Evolutionary conservation across 495 filamentous ascomycete species (phyloP).

Genomic region (Annulohypoxylon maeteangense): DNA sequence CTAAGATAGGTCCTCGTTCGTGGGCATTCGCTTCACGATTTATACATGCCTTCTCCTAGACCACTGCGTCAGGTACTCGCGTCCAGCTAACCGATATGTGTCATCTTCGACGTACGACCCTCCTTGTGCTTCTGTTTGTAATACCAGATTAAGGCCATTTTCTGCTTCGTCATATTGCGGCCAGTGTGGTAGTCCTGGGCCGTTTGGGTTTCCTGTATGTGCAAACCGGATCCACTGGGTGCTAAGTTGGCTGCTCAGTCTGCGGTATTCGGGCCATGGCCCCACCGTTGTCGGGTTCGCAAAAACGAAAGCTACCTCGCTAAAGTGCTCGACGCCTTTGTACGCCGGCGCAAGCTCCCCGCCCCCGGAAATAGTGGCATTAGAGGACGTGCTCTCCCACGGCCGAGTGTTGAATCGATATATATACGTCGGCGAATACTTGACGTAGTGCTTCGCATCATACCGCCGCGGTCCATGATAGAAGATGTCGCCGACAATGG

Average conservation of each 20-base stretch:
- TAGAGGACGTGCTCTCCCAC: slow-evolving; percentile 31
- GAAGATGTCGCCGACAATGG: slow-evolving; percentile 51
- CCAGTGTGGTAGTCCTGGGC: slow-evolving; percentile 40
- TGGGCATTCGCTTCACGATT: background rate
- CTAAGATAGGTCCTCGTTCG: background rate
- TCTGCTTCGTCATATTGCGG: slow-evolving; percentile 44
- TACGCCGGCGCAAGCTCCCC: slow-evolving; percentile 46
- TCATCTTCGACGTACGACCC: slow-evolving; percentile 48
- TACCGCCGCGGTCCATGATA: slow-evolving; percentile 50
- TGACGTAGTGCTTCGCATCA: slow-evolving; percentile 43
- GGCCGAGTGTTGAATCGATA: slow-evolving; percentile 52
- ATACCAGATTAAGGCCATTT: slow-evolving; percentile 46
- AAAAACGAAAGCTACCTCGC: slow-evolving; percentile 51
- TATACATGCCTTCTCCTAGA: slow-evolving; percentile 50
- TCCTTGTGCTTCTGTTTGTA: slow-evolving; percentile 50
- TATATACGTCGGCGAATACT: slow-evolving; percentile 41
- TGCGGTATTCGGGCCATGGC: slow-evolving; percentile 46
- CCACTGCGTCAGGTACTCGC: slow-evolving; percentile 51
- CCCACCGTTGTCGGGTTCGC: slow-evolving; percentile 46
- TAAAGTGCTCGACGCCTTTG: slow-evolving; percentile 50
- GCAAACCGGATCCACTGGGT: slow-evolving; percentile 50
- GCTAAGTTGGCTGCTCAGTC: slow-evolving; percentile 45
- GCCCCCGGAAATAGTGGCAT: background rate
- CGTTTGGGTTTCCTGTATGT: slow-evolving; percentile 48
- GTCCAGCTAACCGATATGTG: slow-evolving; percentile 47